Percentiles rank a stretch among this genome's conserved stretches.
These are phyloP conservation scores for Fistulinella prunicolor DNA, from an alignment of 768 basidiomycete genomes.

Conservation along the genomic window DNA sequence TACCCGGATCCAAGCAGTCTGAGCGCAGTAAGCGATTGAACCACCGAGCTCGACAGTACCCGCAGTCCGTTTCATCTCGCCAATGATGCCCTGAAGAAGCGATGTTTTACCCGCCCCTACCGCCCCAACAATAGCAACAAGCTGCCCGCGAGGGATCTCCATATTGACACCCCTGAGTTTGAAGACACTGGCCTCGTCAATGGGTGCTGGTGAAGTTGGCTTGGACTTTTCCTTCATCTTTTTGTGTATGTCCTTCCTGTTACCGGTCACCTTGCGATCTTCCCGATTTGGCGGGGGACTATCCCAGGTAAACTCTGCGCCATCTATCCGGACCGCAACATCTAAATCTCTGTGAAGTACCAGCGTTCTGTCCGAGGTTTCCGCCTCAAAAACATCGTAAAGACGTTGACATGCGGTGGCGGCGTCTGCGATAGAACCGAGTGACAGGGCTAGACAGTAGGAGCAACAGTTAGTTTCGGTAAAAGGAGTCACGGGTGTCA, in stretches of 20 bases:
- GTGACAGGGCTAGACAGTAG: constrained; percentile 52
- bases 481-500: constrained; percentile 4
- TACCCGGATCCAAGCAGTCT: constrained; percentile 89
- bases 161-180: constrained; percentile 63
- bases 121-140: constrained; percentile 83
- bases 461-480: constrained; percentile 6
- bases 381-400: constrained; percentile 79
- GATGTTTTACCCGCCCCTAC: constrained; percentile 57
- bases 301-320: constrained; percentile 87
- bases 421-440: constrained; percentile 81
- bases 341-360: constrained; percentile 51
- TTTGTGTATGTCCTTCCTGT: too few relatives aligned
- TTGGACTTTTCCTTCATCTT: too few relatives aligned
- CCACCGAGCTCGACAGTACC: constrained; percentile 75
- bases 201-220: too few relatives aligned
- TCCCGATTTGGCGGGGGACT: constrained; percentile 55
- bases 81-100: constrained; percentile 70
- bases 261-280: too few relatives aligned
- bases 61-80: constrained; percentile 74
- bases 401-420: constrained; percentile 76
- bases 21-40: constrained; percentile 77
- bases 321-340: constrained; percentile 63
- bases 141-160: constrained; percentile 67
- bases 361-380: constrained; percentile 60
- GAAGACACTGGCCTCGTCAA: constrained; percentile 48